Evolutionary conservation across 495 filamentous ascomycete species (phyloP), one percentile per base, ranked within the genome.

Genomic region (Aspergillus biplanus): DNA sequence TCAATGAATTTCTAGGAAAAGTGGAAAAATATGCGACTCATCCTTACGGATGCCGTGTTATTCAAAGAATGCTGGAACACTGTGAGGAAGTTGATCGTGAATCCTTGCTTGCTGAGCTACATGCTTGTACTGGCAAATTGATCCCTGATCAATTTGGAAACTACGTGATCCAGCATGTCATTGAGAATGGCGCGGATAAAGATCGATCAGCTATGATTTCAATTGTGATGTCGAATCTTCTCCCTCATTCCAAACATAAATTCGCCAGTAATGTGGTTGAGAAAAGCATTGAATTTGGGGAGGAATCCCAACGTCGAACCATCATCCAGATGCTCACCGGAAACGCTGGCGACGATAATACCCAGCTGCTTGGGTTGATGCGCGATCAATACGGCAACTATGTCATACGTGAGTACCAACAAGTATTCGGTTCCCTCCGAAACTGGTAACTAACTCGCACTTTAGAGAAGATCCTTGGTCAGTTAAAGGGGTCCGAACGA

Each of bases 251-350:
- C 6, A 96, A 92, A 78, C 94, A 98, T 77, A 98, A 99, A 72
- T 97, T 93, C 69, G 95, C 96, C 5, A 97, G 92, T 67, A 97
- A 99, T 67, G 95, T 99, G 6, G 96, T 99, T 1, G 95, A 99
- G 77, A 96, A 93, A 79, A 95, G 92, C 66, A 91, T 99, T 53
- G 80, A 88, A 58, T 86, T 85, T 65, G 92, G 91, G 11, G 87
- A 84, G 1, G 78, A 84, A 18, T 83, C 89, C 52, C 87, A 96
- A 69, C 86, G 89, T 52, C 83, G 77, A 16, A 82, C 84, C 44
- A 96, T 99, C 67, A 85, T 94, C 60, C 77, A 78, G 21, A 85
- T 82, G 35, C 75, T 97, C 16, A 88, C 85, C 3, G 80, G 81
- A 9, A 61, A 77, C 13, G 83, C 85, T 48, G 82, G 87, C 4